These are phyloP conservation scores for Coccomyxa sp. DNA, from an alignment of 139 green algal genomes.

Conservation along the genomic window DNA sequence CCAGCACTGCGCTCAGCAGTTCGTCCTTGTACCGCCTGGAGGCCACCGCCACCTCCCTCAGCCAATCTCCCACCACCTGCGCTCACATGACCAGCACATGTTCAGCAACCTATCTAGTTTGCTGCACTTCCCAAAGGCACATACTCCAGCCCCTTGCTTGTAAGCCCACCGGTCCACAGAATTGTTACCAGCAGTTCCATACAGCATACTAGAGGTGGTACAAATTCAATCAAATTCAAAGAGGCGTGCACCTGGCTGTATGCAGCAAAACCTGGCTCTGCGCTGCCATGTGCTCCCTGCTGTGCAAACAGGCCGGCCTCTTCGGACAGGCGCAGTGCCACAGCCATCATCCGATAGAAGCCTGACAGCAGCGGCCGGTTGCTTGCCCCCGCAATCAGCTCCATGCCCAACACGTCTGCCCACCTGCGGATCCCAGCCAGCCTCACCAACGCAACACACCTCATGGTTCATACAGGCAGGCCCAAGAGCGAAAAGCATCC, in stretches of 20 bases:
- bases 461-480: neutral
- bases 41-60: constrained; percentile 7
- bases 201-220: too few relatives aligned
- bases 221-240: too few relatives aligned
- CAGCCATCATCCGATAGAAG: constrained; percentile 17
- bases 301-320: neutral
- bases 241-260: too few relatives aligned
- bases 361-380: constrained; percentile 13
- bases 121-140: too few relatives aligned
- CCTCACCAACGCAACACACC: neutral
- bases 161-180: too few relatives aligned
- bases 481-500: neutral
- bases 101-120: neutral
- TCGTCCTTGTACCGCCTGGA: constrained; percentile 16
- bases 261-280: too few relatives aligned
- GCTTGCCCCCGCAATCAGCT: constrained; percentile 10
- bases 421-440: neutral
- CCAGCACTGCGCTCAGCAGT: constrained; percentile 15
- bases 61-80: constrained; percentile 2
- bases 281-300: neutral
- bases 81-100: neutral
- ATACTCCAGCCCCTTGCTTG: too few relatives aligned
- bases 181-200: too few relatives aligned
- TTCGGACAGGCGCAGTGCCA: neutral
- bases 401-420: neutral